Evolutionary conservation across 495 filamentous ascomycete species (phyloP).

Genomic region (Amniculicola lignicola): DNA sequence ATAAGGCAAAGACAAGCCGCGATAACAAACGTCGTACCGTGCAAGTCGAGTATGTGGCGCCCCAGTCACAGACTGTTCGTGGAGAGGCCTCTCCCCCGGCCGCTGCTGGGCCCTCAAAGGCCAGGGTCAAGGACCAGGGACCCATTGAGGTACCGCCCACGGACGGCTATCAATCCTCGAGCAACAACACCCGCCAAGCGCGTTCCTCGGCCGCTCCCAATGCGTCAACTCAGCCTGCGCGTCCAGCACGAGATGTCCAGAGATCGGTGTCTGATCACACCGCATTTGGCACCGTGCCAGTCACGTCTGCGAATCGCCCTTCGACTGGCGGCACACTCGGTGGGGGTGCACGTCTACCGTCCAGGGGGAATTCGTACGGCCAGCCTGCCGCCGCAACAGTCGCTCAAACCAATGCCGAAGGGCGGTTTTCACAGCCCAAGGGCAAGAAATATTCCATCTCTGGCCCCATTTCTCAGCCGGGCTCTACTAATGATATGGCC

Average conservation of each 20-base stretch:
- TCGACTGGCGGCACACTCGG: slow-evolving; percentile 77
- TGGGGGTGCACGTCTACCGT: slow-evolving; percentile 59
- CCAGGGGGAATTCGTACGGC: slow-evolving; percentile 78
- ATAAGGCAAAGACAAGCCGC: slow-evolving; percentile 61
- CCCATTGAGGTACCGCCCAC: slow-evolving; percentile 43
- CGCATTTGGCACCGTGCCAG: slow-evolving; percentile 45
- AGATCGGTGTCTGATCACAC: slow-evolving; percentile 58
- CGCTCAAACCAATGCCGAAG: slow-evolving; percentile 86
- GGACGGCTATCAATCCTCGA: slow-evolving; percentile 29
- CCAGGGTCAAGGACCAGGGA: slow-evolving; percentile 54
- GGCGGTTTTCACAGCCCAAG: slow-evolving; percentile 81
- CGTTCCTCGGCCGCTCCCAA: slow-evolving; percentile 48
- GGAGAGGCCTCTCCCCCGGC: slow-evolving; percentile 51
- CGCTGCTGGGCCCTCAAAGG: slow-evolving; percentile 39
- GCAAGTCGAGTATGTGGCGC: slow-evolving; percentile 96
- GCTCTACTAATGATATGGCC: slow-evolving; percentile 18
- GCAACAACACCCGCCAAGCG: slow-evolving; percentile 42
- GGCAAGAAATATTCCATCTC: slow-evolving; percentile 75
- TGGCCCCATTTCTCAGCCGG: slow-evolving; percentile 47
- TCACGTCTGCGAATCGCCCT: slow-evolving; percentile 59
- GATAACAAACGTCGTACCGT: slow-evolving; percentile 93
- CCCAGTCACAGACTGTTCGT: slow-evolving; percentile 72
- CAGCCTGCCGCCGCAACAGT: slow-evolving; percentile 84
- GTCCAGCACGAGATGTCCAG: slow-evolving; percentile 50
- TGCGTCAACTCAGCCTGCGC: slow-evolving; percentile 48